Base-by-base conservation (phyloP, 176 grass and related monocot species). In the Urochloa ruziziensis region DNA sequence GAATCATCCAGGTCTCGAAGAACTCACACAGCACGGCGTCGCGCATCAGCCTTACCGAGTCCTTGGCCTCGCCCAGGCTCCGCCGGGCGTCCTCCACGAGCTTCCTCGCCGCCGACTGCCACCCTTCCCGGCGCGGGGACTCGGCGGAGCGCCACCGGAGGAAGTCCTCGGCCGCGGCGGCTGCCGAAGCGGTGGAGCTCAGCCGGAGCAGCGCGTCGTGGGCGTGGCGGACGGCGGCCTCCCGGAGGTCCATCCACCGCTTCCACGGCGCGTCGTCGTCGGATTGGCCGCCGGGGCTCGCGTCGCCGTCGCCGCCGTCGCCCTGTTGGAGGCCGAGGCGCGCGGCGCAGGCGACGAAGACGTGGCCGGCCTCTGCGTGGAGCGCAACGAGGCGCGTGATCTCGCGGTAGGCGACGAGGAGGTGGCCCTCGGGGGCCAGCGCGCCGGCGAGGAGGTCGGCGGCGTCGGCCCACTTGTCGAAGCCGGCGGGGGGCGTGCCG, bases 321-420 rank as follows among this genome's bases (percentile, higher is more conserved):
- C 15, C 53, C 8, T 23, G 62, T 0, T 29, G 72, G 73, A 83
- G 25, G 42, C 70, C 79, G 42, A 83, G 80, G 80, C 25, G 34
- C 65, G 30, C 25, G 74, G 67, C 54, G 56, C 73, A 88, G 74
- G 11, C 2, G 65, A 13, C 28, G 64, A 88, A 68, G 65, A 88
- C 56, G 80, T 25, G 86, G 33, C 73, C 73, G 54, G 54, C 80
- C 86, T 63, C 64, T 6, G 54, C 25, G 86, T 88, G 86, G 34
- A 88, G 80, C 54, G 73, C 30, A 65, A 83, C 0, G 54, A 88
- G 73, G 44, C 65, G 73, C 64, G 86, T 72, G 86, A 88, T 88
- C 86, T 88, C 86, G 13, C 86, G 9, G 56, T 78, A 75, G 56
- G 65, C 64, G n/a, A 23, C 28, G 74, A 16, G 33, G 62, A 88